Conservation (phyloP, 2,329 filamentous ascomycete genomes). For the Fusarium gaditjirri region DNA sequence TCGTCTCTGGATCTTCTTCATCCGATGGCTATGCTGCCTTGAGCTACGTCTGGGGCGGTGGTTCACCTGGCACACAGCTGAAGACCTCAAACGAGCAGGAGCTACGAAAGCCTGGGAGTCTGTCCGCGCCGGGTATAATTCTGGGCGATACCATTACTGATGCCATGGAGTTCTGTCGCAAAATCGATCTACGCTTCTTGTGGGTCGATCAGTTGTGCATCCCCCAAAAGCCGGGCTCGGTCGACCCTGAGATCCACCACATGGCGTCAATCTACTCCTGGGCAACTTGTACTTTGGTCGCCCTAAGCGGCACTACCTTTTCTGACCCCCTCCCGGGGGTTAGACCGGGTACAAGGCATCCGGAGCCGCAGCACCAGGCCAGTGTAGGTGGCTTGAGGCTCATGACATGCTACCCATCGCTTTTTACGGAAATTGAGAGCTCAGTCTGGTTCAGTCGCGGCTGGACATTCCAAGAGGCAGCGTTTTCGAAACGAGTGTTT, state of each 20-base stretch:
- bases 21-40: background rate
- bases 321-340: accelerated
- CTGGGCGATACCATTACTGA: background rate
- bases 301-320: background rate
- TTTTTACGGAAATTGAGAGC: background rate
- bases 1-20: background rate
- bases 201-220: background rate
- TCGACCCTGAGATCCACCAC: background rate
- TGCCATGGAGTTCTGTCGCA: background rate
- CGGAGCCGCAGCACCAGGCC: background rate
- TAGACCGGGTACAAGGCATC: accelerated
- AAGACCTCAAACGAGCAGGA: background rate
- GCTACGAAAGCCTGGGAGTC: background rate
- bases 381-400: accelerated
- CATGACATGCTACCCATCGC: background rate
- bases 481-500: accelerated
- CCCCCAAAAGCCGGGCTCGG: background rate
- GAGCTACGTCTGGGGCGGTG: background rate
- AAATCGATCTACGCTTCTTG: accelerated
- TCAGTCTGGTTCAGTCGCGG: background rate
- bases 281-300: background rate
- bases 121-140: background rate
- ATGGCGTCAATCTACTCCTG: background rate
- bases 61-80: background rate
- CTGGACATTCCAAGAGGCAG: background rate